Conservation (phyloP, 2,329 filamentous ascomycete genomes). For the Xylaria multiplex region DNA sequence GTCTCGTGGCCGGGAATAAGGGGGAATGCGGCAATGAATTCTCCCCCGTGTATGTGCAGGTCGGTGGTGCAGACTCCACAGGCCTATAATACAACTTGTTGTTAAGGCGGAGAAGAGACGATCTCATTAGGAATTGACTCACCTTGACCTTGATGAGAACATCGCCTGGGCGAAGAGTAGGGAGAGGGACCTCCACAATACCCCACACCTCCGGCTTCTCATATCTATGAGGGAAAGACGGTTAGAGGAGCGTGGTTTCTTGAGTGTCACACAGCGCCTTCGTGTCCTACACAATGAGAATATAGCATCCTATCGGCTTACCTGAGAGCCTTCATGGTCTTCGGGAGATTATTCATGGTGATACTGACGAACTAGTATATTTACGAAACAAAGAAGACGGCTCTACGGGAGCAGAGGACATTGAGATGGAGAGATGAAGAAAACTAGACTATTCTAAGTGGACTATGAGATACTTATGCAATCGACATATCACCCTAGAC, state of each 20-base stretch:
- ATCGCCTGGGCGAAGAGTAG: slow-evolving; percentile 67
- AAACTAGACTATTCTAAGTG: slow-evolving; percentile 19
- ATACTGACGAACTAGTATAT: slow-evolving; percentile 29
- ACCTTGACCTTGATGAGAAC: slow-evolving; percentile 74
- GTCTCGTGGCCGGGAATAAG: slow-evolving; percentile 76
- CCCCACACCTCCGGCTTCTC: slow-evolving; percentile 70
- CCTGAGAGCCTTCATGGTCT: slow-evolving; percentile 67
- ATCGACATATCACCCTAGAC: slow-evolving; percentile 3
- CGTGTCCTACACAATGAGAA: slow-evolving; percentile 8
- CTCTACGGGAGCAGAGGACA: neutral
- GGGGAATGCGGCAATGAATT: slow-evolving; percentile 72
- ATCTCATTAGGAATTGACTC: slow-evolving; percentile 25
- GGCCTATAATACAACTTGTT: slow-evolving; percentile 42
- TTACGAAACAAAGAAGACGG: slow-evolving; percentile 30
- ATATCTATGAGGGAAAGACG: slow-evolving; percentile 55
- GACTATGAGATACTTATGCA: slow-evolving; percentile 27
- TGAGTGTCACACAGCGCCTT: slow-evolving; percentile 1
- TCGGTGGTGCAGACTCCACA: slow-evolving; percentile 53
- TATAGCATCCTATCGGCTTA: slow-evolving; percentile 49
- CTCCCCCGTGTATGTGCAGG: slow-evolving; percentile 72
- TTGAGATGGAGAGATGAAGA: slow-evolving; percentile 1
- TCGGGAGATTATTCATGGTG: slow-evolving; percentile 51
- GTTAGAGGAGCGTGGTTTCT: slow-evolving; percentile 3
- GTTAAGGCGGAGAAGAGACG: slow-evolving; percentile 24
- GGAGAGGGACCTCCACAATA: slow-evolving; percentile 70